phyloP scores from a whole-genome alignment of 1,139 yeast genomes.

The Nakaseomyces kungkrabaensis region DNA sequence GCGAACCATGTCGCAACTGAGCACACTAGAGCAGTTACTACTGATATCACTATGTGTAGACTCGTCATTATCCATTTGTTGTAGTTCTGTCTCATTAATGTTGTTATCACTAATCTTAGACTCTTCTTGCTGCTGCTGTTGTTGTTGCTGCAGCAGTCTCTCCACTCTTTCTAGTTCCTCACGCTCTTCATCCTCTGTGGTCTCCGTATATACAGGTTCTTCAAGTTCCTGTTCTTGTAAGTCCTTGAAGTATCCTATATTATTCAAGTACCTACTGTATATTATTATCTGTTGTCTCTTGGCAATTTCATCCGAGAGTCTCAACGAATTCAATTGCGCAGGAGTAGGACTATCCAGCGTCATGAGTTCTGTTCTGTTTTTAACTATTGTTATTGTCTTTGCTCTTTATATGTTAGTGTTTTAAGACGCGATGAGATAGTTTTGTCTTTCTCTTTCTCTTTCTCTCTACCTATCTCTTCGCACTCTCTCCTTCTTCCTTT shows the following conservation, averaged over 20 bases:
- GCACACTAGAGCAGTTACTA: not conserved
- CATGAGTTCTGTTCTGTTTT: not conserved
- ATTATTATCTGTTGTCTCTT: constrained; percentile 2
- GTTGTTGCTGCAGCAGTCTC: not conserved
- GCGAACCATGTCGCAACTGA: not conserved
- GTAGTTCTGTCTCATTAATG: not conserved
- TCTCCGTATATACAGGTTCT: not conserved
- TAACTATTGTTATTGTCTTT: no score
- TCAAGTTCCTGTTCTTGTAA: not conserved
- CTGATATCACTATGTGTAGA: not conserved
- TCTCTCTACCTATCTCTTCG: no score
- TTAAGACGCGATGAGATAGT: not conserved
- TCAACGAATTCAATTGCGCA: not conserved
- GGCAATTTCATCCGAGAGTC: not conserved
- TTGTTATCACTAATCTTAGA: no score
- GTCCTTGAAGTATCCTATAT: not conserved
- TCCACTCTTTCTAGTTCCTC: not conserved
- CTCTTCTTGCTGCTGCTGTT: not conserved
- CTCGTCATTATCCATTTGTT: not conserved
- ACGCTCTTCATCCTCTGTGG: not conserved
- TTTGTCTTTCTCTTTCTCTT: not conserved
- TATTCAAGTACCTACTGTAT: constrained; percentile 1
- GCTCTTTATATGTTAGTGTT: not conserved
- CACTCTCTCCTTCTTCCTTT: no score
- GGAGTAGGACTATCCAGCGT: not conserved